Base-by-base conservation (phyloP, 2,329 filamentous ascomycete species). In the Ambrosiella beaveri region DNA sequence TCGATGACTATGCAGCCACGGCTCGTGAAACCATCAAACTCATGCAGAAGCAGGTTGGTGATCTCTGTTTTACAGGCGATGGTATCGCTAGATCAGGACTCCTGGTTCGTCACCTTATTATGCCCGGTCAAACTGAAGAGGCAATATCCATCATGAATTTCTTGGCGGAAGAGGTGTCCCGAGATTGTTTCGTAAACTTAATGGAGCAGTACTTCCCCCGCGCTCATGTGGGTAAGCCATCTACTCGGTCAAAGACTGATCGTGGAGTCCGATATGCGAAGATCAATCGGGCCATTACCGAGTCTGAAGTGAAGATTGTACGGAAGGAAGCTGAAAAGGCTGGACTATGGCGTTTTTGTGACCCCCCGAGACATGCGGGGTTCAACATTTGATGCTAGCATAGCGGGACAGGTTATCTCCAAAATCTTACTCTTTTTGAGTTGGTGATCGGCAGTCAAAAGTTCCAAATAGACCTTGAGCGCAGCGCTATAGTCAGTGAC, bases 191-290 rank as follows among this genome's bases (percentile, higher is more conserved):
- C 68, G 78, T 93, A 61, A 84, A 94, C 66, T 83, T 94, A 63
- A 93, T 93, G 87, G 87, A 94, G 69, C 88, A 94, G 69, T 93
- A 93, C 65, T 82, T 81, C 62, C 87, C 87, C 0, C 79, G 85
- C 62, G 88, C 86, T 0, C 82, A 94, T 67, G 88, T 94, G 0
- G 88, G 88, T 2, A 91, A 88, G 71, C 71, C 74, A 57, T 79
- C 71, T 62, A 62, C 58, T 64, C 70, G 59, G 58, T 68, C 65
- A n/a, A 64, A 65, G 58, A 19, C 62, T 9, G 66, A 68, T 3
- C 70, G 73, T 2, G 70, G 78, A 59, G 74, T 84, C 3, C 73
- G 85, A 38, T 93, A 91, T 68, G 74, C 76, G 15, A 86, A 93
- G 45, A 87, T 93, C 65, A 91, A 93, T 66, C 79, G 86, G n/a